Evolutionary conservation across 2,329 filamentous ascomycete species (phyloP), one percentile per base, ranked within the genome.

Genomic region (Podosphaera aphanis): DNA sequence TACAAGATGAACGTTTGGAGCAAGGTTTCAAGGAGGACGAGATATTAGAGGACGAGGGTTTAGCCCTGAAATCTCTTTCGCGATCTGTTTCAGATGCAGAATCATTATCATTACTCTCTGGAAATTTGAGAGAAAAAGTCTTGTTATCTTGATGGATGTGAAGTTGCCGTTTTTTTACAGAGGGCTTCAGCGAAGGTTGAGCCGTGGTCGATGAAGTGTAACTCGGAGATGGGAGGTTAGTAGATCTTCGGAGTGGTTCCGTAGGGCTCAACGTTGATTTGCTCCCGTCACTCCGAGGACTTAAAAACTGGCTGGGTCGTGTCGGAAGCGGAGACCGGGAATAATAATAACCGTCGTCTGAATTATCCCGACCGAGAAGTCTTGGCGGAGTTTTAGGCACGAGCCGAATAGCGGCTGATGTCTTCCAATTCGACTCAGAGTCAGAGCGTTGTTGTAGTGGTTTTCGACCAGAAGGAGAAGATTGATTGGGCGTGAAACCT

Each of bases 241-340:
- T n/a, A 20, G 37, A 5, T 19, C 5, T 39, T 55, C 50, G 49
- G 47, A 46, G 48, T 49, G 53, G 43, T 51, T 49, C 52, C 48
- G 49, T 50, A 43, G 50, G 46, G 49, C 47, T 27, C 16, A 39
- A 20, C 8, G 18, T 23, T 11, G 15, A 16, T 50, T 53, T 48
- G 50, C 49, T 29, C 16, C 20, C 38, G 36, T 46, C 44, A 7
- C 29, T 50, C 19, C 47, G 49, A 44, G 53, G 52, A 21, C 50
- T 50, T 15, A 57, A 51, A 52, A 59, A 48, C 47, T 59, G 57
- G 35, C 54, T 54, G 39, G 57, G 53, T 37, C 54, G 55, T 7
- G 57, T 59, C 29, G 57, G 57, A 29, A 60, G 48, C 25, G 57
- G 55, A 23, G 57, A 56, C 47, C 56, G 55, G 46, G 52, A 54